Evolutionary conservation across 2,329 filamentous ascomycete genomes (phyloP).

Genomic region (Phaeoacremonium minimum): DNA sequence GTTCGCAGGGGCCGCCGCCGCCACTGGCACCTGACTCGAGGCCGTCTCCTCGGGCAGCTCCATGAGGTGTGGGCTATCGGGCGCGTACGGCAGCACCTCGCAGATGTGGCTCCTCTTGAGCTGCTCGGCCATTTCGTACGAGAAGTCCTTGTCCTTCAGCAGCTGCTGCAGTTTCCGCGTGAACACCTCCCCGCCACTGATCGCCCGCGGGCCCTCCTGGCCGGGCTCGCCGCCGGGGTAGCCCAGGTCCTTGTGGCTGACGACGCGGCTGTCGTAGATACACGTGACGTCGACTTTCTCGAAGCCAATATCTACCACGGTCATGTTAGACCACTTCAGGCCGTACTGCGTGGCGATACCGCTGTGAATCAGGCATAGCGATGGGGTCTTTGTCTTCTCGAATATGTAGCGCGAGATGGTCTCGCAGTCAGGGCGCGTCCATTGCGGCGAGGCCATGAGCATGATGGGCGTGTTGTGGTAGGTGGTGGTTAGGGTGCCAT

Average conservation of each 20-base stretch:
- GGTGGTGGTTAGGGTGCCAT: slow-evolving; percentile 81
- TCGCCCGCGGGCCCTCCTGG: slow-evolving; percentile 26
- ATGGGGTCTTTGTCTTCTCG: slow-evolving; percentile 93
- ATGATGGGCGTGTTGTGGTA: slow-evolving; percentile 96
- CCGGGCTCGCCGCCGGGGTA: slow-evolving; percentile 41
- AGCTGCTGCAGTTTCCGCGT: slow-evolving; percentile 69
- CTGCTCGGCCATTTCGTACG: slow-evolving; percentile 65
- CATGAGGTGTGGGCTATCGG: slow-evolving; percentile 38
- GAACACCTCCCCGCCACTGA: slow-evolving; percentile 84
- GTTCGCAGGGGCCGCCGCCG: slow-evolving; percentile 24
- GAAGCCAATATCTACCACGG: slow-evolving; percentile 85
- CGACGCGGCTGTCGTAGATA: slow-evolving; percentile 74
- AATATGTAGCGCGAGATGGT: slow-evolving; percentile 91
- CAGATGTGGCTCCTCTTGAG: slow-evolving; percentile 63
- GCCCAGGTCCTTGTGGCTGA: slow-evolving; percentile 61
- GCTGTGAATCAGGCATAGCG: slow-evolving; percentile 85
- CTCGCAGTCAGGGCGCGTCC: slow-evolving; percentile 85
- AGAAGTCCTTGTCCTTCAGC: slow-evolving; percentile 56
- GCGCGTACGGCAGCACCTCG: slow-evolving; percentile 58
- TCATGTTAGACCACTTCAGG: slow-evolving; percentile 69
- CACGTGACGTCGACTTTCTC: slow-evolving; percentile 92
- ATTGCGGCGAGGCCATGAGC: slow-evolving; percentile 83
- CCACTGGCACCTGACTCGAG: slow-evolving; percentile 9
- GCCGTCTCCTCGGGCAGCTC: slow-evolving; percentile 39
- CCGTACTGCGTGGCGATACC: slow-evolving; percentile 86